Evolutionary conservation across 441 rosid species (phyloP).

Genomic region (Melastoma candidum): DNA sequence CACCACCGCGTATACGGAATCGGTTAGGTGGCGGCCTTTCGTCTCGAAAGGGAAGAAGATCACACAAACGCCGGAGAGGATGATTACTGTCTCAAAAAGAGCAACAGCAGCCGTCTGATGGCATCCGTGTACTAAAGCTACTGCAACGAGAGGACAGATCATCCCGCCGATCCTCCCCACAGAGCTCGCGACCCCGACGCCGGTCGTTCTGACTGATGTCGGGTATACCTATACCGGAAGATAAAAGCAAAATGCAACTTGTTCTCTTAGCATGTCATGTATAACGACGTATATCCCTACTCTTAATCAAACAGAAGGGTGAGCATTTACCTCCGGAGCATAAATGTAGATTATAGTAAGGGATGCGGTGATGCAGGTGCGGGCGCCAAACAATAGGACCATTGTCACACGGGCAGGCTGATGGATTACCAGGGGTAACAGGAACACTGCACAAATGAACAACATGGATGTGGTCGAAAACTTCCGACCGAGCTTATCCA

Average conservation of each 20-base stretch:
- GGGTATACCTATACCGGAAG: conserved; percentile 62
- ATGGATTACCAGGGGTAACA: conserved; percentile 63
- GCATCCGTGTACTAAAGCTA: conserved; percentile 71
- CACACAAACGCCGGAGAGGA: conserved; percentile 54
- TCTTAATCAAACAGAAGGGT: too few relatives aligned
- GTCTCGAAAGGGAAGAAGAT: conserved; percentile 73
- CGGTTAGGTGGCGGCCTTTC: conserved; percentile 57
- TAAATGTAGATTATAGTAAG: conserved; percentile 65
- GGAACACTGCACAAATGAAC: conserved; percentile 51
- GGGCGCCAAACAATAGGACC: conserved; percentile 61
- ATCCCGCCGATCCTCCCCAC: conserved; percentile 90
- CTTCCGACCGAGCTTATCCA: conserved; percentile 79
- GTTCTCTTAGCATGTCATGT: too few relatives aligned
- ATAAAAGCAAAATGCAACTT: too few relatives aligned
- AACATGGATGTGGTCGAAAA: conserved; percentile 64
- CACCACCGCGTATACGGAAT: conserved; percentile 16
- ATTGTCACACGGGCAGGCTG: conserved; percentile 52
- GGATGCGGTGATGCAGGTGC: conserved; percentile 74
- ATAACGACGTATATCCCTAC: too few relatives aligned
- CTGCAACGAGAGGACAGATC: conserved; percentile 79
- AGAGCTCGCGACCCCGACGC: conserved; percentile 76
- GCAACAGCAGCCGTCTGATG: conserved; percentile 54
- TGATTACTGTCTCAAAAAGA: conserved; percentile 48
- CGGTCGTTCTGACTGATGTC: conserved; percentile 36
- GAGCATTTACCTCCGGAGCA: conserved; percentile 71